These are phyloP conservation scores for Symmetrospora coprosmae DNA, from an alignment of 768 basidiomycete species.

Conservation along the genomic window DNA sequence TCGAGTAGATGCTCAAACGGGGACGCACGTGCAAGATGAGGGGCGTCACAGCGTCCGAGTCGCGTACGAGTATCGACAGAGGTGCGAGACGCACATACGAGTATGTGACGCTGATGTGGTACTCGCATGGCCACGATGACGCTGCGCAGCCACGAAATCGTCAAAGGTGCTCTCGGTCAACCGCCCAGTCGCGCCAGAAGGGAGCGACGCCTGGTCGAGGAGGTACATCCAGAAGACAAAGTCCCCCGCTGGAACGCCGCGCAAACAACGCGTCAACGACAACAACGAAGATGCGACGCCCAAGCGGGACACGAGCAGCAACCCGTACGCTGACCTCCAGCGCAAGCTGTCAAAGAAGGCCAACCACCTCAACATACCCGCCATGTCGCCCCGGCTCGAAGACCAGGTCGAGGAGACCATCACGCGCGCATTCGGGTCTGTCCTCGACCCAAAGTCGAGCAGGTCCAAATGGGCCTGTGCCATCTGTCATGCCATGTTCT, in stretches of 20 bases:
- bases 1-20: background rate
- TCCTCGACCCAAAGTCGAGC: background rate
- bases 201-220: background rate
- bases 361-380: background rate
- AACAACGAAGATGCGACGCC: slow-evolving; percentile 1
- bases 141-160: background rate
- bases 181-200: slow-evolving; percentile 14
- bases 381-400: background rate
- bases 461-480: background rate
- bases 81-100: no score
- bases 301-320: background rate
- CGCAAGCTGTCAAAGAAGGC: background rate
- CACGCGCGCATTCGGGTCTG: slow-evolving; percentile 1
- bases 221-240: background rate
- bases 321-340: background rate
- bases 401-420: slow-evolving; percentile 4
- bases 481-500: background rate
- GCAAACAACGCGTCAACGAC: background rate
- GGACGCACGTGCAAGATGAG: background rate
- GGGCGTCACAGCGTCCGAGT: no score
- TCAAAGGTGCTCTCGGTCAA: slow-evolving; percentile 8
- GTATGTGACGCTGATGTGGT: no score
- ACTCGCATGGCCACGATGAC: background rate
- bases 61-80: no score
- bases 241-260: background rate